Conservation (phyloP, 805 yeast species). For the Starmera quercuum region DNA sequence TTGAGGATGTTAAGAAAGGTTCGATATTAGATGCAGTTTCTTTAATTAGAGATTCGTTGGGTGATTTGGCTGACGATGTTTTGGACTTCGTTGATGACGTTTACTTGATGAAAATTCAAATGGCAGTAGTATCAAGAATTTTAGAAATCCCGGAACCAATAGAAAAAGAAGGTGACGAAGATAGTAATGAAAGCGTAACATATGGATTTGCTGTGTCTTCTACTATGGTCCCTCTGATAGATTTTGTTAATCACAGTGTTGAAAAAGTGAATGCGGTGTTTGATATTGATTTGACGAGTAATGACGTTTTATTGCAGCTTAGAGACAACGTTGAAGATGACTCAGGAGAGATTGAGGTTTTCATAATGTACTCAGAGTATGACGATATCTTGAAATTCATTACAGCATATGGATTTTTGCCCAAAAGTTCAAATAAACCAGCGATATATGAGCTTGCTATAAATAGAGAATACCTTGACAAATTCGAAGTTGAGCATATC, state of each 20-base stretch:
- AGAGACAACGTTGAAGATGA: constrained; percentile 9
- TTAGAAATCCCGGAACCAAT: constrained; percentile 54
- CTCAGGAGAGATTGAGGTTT: constrained; percentile 25
- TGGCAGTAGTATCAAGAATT: constrained; percentile 51
- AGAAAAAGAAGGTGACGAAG: constrained; percentile 3
- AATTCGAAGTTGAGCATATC: constrained; percentile 4
- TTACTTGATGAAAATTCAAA: constrained; percentile 19
- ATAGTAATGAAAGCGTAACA: constrained; percentile 4
- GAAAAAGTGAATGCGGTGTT: constrained; percentile 43
- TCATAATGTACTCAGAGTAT: constrained; percentile 35
- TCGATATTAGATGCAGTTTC: constrained; percentile 14
- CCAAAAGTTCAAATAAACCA: constrained; percentile 17
- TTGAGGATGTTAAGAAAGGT: constrained; percentile 11
- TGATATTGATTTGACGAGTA: constrained; percentile 42
- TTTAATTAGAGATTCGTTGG: constrained; percentile 19
- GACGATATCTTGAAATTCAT: constrained; percentile 35
- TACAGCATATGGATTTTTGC: constrained; percentile 40
- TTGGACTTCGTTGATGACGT: constrained; percentile 4
- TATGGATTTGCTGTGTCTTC: constrained; percentile 41
- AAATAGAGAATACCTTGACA: constrained; percentile 14
- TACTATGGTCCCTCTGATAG: constrained; percentile 58
- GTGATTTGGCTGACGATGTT: constrained; percentile 14
- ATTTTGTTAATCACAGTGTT: constrained; percentile 57
- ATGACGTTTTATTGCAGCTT: constrained; percentile 35
- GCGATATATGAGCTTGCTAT: constrained; percentile 28